Evolutionary conservation across 768 basidiomycete genomes (phyloP), one percentile per base, ranked within the genome.

Genomic region (Gyrodon lividus): DNA sequence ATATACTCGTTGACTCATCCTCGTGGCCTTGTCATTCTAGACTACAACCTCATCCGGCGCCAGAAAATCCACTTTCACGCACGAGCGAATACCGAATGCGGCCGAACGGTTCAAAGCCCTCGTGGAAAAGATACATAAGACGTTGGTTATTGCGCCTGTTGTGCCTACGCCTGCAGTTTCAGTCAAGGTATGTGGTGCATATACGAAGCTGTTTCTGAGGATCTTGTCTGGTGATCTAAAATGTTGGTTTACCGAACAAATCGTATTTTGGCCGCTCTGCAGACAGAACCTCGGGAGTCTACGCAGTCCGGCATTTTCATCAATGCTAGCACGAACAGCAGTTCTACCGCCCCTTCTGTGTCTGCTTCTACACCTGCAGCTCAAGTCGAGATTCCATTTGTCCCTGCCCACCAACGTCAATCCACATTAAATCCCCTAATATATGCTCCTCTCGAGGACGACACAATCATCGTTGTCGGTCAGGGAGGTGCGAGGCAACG

Each of bases 331-430:
- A 38, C 53, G 6, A 45, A 41, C 44, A 13, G 6, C 7, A 35
- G 43, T 16, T 12, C 47, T 6, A 28, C 33, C 26, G 24, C 28
- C 9, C 28, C 43, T n/a, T 45, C 43, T 19, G 23, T 20, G 46
- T 34, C 61, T 48, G 51, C 46, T 45, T 39, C 55, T 48, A 60
- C 62, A 45, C 56, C 60, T 10, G 73, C 71, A 20, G 78, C 75
- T 67, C 78, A 83, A 47, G 77, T 82, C 31, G 90, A 92, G 67
- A 80, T 93, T 6, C 83, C 92, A 1, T 95, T 85, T 56, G 76
- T 95, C 8, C 91, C 91, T 42, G 77, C 82, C 1, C 68, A 80
- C 0, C 77, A 83, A 59, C 81, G 92, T 17, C 67, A 62, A 34
- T 52, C 59, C 23, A 50, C 47, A 45, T 44, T 54, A 35, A 56